These are phyloP conservation scores for Biscutella laevigata DNA, from an alignment of 441 rosid genomes.

Conservation along the genomic window DNA sequence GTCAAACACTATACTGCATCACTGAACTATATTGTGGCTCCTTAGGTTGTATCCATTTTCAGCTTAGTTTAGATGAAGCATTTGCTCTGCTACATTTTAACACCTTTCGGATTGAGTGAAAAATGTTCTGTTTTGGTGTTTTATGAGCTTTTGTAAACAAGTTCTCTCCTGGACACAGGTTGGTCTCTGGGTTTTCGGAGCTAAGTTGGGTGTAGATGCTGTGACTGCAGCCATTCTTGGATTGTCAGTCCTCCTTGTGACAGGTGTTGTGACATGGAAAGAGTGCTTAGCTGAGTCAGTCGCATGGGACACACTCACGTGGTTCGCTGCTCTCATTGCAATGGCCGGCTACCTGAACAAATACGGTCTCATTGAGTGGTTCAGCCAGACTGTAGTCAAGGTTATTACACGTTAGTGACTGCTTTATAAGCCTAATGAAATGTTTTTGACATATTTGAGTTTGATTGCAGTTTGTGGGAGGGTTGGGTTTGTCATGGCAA, in stretches of 20 bases:
- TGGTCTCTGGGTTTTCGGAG: conserved; percentile 91
- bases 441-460: background rate
- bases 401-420: conserved; percentile 29
- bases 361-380: conserved; percentile 95
- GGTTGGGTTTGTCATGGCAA: conserved; percentile 96
- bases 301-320: conserved; percentile 98
- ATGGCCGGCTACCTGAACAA: conserved; percentile 98
- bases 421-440: background rate
- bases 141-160: background rate
- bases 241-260: conserved; percentile 72
- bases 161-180: conserved; percentile 39
- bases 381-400: conserved; percentile 95
- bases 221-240: conserved; percentile 99
- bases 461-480: conserved; percentile 75
- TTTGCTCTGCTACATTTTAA: conserved; percentile 1
- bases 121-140: background rate
- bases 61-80: too few relatives aligned
- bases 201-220: conserved; percentile 68
- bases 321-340: conserved; percentile 99
- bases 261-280: conserved; percentile 97
- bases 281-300: conserved; percentile 89
- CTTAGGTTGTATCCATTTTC: too few relatives aligned
- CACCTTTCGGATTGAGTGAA: background rate
- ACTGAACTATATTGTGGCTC: too few relatives aligned
- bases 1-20: too few relatives aligned